Base-by-base conservation (phyloP, 306 rosid species). In the Cucurbita argyrosperma region DNA sequence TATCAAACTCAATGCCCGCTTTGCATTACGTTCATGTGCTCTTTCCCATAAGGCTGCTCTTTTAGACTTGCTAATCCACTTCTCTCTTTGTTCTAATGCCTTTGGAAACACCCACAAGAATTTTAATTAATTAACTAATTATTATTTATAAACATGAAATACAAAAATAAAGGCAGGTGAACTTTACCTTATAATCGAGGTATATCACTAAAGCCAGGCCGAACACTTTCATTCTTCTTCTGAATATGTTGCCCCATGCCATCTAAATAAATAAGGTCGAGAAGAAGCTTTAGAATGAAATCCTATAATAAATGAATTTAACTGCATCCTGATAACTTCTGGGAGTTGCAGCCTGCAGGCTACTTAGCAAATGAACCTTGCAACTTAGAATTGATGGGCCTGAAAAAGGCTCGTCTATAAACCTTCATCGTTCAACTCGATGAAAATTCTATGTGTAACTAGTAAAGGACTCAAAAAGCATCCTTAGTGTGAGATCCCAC, bases 21-120 rank as follows among this genome's bases (percentile, higher is more conserved):
- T 89, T 77, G 99, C 99, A 85, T 95, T 95, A 76, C 97, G 90
- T 81, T 89, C 85, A 42, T 95, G 99, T 57, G 91, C 97, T 78
- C 76, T 91, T 81, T 85, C 96, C 99, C 99, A 91, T 79, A 95
- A 38, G 74, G 76, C 75, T 54, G 83, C 13, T 83, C 80, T 85
- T 74, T 58, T 88, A 74, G 83, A 72, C 77, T 80, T 89, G 77
- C 83, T 85, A 53, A 68, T 80, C 97, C 95, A 91, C 84, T 89
- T 95, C 76, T 91, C 99, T 76, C 96, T 85, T 76, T 87, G 96
- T 76, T 91, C 89, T 84, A 91, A 79, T 72, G 87, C 83, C 99
- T 95, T 72, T 75, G 76, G 42, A 72, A 19, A 78, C 52, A 72
- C 45, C 38, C 72, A 66, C 18, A 43, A 66, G 19, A 0, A 37